Conservation (phyloP, 306 rosid genomes). For the Pterocarpus santalinus region DNA sequence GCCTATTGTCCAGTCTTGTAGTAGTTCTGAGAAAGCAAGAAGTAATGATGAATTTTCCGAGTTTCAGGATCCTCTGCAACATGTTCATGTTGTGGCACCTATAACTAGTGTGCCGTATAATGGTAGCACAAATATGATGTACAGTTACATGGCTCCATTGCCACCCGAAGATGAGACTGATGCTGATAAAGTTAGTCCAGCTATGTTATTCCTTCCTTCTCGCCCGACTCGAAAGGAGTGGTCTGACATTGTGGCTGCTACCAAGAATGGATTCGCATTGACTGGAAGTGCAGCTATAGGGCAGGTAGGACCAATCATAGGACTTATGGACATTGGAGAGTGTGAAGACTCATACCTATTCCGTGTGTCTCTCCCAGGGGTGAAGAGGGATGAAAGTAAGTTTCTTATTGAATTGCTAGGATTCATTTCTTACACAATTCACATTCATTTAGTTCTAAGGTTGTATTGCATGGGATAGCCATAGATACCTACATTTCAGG, state of each 20-base stretch:
- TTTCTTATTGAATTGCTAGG: slow-evolving; percentile 29
- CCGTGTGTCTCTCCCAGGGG: slow-evolving; percentile 85
- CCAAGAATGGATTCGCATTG: slow-evolving; percentile 64
- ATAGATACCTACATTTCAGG: background rate
- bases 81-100: slow-evolving; percentile 55
- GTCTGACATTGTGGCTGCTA: slow-evolving; percentile 66
- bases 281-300: slow-evolving; percentile 80
- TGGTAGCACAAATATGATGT: slow-evolving; percentile 53
- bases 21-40: slow-evolving; percentile 34
- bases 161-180: slow-evolving; percentile 48
- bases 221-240: slow-evolving; percentile 62
- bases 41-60: slow-evolving; percentile 41
- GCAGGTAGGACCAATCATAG: slow-evolving; percentile 71
- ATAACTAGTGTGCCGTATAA: slow-evolving; percentile 57
- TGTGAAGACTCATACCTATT: slow-evolving; percentile 72
- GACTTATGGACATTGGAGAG: slow-evolving; percentile 84
- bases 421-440: slow-evolving; percentile 31
- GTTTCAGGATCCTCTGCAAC: slow-evolving; percentile 45
- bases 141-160: slow-evolving; percentile 49
- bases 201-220: slow-evolving; percentile 70
- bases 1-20: slow-evolving; percentile 34
- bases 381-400: slow-evolving; percentile 89
- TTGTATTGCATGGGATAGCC: slow-evolving; percentile 14
- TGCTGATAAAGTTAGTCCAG: slow-evolving; percentile 55
- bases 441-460: slow-evolving; percentile 29